Conservation (phyloP, 345 rosid species). For the Euphorbia tirucalli region DNA sequence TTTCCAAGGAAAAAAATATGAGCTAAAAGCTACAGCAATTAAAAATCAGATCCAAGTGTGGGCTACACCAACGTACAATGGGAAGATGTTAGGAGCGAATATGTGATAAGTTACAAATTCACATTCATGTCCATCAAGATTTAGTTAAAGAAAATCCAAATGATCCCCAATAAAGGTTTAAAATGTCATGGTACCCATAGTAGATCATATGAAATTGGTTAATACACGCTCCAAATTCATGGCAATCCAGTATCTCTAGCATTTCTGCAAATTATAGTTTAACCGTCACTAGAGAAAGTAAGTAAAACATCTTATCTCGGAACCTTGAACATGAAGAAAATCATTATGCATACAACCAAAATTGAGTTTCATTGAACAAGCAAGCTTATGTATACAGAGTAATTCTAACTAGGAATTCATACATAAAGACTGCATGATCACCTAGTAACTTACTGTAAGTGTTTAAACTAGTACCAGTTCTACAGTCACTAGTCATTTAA, state of each 20-base stretch:
- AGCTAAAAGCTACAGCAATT: neutral
- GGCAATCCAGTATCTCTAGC: neutral
- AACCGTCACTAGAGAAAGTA: neutral
- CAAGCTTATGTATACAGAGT: too few species aligned
- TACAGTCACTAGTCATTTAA: too few species aligned
- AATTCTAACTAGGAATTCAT: too few species aligned
- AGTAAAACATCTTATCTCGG: neutral
- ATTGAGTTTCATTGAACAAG: too few species aligned
- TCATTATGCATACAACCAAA: neutral
- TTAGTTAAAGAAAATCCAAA: neutral
- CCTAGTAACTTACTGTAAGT: too few species aligned
- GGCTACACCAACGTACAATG: neutral
- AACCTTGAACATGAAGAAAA: neutral
- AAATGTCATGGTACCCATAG: neutral
- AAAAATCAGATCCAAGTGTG: neutral
- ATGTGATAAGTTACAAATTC: neutral
- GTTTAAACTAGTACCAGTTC: too few species aligned
- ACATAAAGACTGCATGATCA: too few species aligned
- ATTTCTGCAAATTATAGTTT: neutral
- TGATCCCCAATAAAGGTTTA: neutral
- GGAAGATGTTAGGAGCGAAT: neutral
- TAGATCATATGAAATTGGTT: neutral
- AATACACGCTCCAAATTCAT: neutral
- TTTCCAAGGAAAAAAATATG: slow-evolving; percentile 17
- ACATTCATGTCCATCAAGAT: neutral